Percentiles rank a stretch among this genome's conserved stretches.
Conservation (phyloP, 768 basidiomycete species). For the Boletus subcaerulescens region DNA sequence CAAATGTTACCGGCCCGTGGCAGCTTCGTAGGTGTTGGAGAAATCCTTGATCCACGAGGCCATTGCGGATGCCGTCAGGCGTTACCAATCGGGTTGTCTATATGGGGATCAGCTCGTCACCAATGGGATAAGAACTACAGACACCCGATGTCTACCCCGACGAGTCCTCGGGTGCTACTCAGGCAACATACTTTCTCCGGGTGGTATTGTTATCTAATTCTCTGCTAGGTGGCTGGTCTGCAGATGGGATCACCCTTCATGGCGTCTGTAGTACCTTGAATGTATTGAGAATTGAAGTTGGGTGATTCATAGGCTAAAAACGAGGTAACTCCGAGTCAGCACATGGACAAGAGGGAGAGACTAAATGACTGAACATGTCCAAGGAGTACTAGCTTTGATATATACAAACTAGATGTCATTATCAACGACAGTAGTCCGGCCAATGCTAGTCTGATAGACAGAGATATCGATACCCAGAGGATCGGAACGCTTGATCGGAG, state of each 20-base stretch:
- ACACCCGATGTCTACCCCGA: slow-evolving; percentile 64
- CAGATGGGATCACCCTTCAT: neutral
- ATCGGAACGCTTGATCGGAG: neutral
- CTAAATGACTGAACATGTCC: too few relatives aligned
- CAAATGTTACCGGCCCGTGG: slow-evolving; percentile 42
- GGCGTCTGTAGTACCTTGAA: slow-evolving; percentile 49
- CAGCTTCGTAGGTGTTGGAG: slow-evolving; percentile 52
- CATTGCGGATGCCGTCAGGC: slow-evolving; percentile 49
- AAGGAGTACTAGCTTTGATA: too few relatives aligned
- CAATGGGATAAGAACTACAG: slow-evolving; percentile 6
- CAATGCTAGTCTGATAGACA: too few relatives aligned
- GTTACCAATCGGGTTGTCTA: slow-evolving; percentile 51
- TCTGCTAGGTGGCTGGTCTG: neutral
- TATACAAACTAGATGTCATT: neutral
- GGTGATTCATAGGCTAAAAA: too few relatives aligned
- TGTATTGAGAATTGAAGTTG: slow-evolving; percentile 46
- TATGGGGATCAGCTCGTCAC: neutral
- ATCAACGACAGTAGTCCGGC: neutral
- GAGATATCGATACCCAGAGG: neutral
- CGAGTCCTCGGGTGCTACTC: neutral
- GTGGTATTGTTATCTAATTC: neutral
- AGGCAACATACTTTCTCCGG: neutral
- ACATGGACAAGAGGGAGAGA: too few relatives aligned
- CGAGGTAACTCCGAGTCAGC: too few relatives aligned
- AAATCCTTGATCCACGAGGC: slow-evolving; percentile 61